These are phyloP conservation scores for Bullera alba DNA, from an alignment of 768 basidiomycete species.

Conservation along the genomic window DNA sequence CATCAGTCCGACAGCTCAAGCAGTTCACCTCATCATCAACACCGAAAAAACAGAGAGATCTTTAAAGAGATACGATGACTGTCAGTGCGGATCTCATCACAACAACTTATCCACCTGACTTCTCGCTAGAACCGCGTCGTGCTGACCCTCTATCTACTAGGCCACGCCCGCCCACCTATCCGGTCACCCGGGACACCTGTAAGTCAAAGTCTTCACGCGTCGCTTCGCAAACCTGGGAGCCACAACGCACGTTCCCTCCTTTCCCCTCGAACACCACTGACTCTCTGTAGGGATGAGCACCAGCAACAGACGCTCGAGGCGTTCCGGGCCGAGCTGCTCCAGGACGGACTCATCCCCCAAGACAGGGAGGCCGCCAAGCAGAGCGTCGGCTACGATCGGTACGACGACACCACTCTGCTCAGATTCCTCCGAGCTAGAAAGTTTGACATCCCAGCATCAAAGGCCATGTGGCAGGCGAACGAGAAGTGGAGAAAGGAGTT, in stretches of 20 bases:
- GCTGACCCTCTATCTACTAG: no score
- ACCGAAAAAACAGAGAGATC: no score
- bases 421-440: conserved; percentile 86
- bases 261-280: neutral
- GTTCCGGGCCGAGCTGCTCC: conserved; percentile 59
- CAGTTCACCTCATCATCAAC: no score
- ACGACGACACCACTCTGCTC: conserved; percentile 46
- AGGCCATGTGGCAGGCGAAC: conserved; percentile 69
- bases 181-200: conserved; percentile 73
- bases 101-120: no score
- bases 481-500: conserved; percentile 89
- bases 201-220: conserved; percentile 11
- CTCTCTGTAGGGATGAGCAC: conserved; percentile 21
- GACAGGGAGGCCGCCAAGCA: conserved; percentile 18
- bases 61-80: no score
- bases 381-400: conserved; percentile 40
- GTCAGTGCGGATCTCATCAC: neutral
- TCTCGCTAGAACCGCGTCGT: no score
- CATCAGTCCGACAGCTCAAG: no score
- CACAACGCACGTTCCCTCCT: neutral
- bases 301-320: conserved; percentile 64
- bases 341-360: conserved; percentile 37
- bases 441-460: conserved; percentile 76
- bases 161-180: conserved; percentile 53
- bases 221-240: no score